phyloP scores from a whole-genome alignment of 2,329 filamentous ascomycete species.

The Lasiodiplodia theobromae region DNA sequence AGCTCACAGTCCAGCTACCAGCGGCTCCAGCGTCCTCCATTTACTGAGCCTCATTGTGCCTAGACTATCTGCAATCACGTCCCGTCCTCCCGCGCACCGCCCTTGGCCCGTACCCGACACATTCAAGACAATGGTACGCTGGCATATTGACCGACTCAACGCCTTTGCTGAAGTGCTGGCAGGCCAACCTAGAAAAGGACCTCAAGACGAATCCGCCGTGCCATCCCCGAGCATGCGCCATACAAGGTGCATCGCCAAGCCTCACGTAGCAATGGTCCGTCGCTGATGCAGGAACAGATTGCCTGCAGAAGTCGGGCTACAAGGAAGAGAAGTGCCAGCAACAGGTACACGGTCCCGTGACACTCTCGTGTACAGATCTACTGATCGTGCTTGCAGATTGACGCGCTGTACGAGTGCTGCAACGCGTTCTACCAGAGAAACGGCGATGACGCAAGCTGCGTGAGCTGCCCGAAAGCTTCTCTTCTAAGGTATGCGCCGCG shows the following conservation, averaged over 20 bases:
- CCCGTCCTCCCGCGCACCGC: not conserved
- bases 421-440: conserved; percentile 82
- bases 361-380: not conserved
- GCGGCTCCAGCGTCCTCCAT: conserved; percentile 7
- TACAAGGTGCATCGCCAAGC: conserved; percentile 70
- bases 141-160: conserved; percentile 18
- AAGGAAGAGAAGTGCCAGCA: conserved; percentile 82
- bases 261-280: not conserved
- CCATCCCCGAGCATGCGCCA: conserved; percentile 87
- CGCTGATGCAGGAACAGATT: conserved; percentile 63
- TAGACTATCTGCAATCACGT: not conserved
- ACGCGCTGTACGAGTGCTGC: conserved; percentile 93
- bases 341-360: conserved; percentile 45
- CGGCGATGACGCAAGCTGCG: conserved; percentile 77
- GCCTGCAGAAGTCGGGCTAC: conserved; percentile 82
- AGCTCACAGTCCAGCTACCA: conserved; percentile 4
- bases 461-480: conserved; percentile 84
- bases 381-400: conserved; percentile 62
- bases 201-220: conserved; percentile 79
- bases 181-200: conserved; percentile 69
- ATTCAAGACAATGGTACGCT: not conserved
- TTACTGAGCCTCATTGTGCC: conserved; percentile 4
- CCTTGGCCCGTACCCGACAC: too few species aligned
- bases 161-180: conserved; percentile 21
- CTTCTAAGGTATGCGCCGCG: conserved; percentile 64